Evolutionary conservation across 495 filamentous ascomycete species (phyloP).

Genomic region (Viridothelium virens): DNA sequence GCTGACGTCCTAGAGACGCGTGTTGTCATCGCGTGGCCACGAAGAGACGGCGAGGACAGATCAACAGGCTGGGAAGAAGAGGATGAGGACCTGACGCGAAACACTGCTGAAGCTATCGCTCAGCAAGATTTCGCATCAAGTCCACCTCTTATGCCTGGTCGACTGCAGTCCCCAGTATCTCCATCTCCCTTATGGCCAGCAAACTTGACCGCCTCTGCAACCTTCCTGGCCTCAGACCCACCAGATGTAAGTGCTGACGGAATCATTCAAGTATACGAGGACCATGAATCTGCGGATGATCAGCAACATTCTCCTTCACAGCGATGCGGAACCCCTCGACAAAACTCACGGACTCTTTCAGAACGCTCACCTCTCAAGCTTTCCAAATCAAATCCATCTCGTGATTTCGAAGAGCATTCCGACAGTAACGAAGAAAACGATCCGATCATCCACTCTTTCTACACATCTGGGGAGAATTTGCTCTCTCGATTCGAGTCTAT

Average conservation of each 20-base stretch:
- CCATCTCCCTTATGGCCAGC: slow-evolving; percentile 53
- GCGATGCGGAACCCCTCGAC: neutral
- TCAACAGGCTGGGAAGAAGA: slow-evolving; percentile 39
- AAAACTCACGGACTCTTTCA: neutral
- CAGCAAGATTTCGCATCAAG: slow-evolving; percentile 44
- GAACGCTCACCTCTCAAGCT: slow-evolving; percentile 17
- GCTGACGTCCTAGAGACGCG: slow-evolving; percentile 89
- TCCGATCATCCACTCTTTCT: slow-evolving; percentile 81
- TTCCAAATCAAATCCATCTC: slow-evolving; percentile 14
- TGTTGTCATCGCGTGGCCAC: slow-evolving; percentile 82
- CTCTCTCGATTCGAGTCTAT: slow-evolving; percentile 71
- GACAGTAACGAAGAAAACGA: slow-evolving; percentile 90
- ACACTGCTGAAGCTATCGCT: slow-evolving; percentile 33
- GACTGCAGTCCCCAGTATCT: slow-evolving; percentile 62
- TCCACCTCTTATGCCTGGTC: slow-evolving; percentile 55
- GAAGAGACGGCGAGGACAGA: slow-evolving; percentile 13
- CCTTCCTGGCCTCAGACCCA: slow-evolving; percentile 42
- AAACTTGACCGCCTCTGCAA: slow-evolving; percentile 31
- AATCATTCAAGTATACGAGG: slow-evolving; percentile 55
- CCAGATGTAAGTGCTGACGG: slow-evolving; percentile 37
- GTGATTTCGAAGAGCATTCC: slow-evolving; percentile 49
- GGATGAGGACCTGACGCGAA: slow-evolving; percentile 40
- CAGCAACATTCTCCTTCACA: slow-evolving; percentile 16
- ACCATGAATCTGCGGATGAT: slow-evolving; percentile 39
- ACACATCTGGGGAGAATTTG: slow-evolving; percentile 76